These are phyloP conservation scores for Fomitiporia mediterranea DNA, from an alignment of 1,284 basidiomycete species.

Conservation along the genomic window DNA sequence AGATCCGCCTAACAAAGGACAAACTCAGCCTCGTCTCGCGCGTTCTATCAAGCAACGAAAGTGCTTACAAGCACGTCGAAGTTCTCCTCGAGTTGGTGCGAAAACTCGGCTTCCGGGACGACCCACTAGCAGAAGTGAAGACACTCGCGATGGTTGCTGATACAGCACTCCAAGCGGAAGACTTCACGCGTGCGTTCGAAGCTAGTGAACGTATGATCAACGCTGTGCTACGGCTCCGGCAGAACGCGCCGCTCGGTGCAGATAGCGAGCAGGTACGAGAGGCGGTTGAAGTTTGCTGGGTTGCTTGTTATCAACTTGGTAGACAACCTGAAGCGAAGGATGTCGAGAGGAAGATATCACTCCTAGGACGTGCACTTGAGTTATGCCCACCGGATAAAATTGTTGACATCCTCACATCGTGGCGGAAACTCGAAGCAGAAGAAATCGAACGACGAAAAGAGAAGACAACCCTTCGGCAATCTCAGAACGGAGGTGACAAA, in stretches of 20 bases:
- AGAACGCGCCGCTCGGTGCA: slow-evolving; percentile 31
- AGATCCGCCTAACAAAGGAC: slow-evolving; percentile 86
- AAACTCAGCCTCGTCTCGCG: slow-evolving; percentile 77
- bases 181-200: slow-evolving; percentile 70
- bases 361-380: slow-evolving; percentile 81
- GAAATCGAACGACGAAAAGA: slow-evolving; percentile 49
- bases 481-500: slow-evolving; percentile 25
- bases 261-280: slow-evolving; percentile 49
- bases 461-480: slow-evolving; percentile 30
- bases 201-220: slow-evolving; percentile 70
- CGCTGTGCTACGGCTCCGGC: slow-evolving; percentile 47
- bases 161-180: slow-evolving; percentile 74
- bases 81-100: slow-evolving; percentile 84
- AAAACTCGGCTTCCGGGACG: slow-evolving; percentile 78
- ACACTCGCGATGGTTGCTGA: slow-evolving; percentile 85
- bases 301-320: slow-evolving; percentile 81
- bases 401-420: slow-evolving; percentile 65
- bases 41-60: slow-evolving; percentile 74
- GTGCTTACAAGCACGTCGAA: slow-evolving; percentile 85
- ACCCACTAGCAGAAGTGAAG: slow-evolving; percentile 71
- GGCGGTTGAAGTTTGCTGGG: slow-evolving; percentile 80
- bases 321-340: slow-evolving; percentile 73
- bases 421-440: slow-evolving; percentile 65
- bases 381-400: slow-evolving; percentile 82
- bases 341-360: slow-evolving; percentile 55